Evolutionary conservation across 129 eudicot species (phyloP).

Genomic region (Chrysanthemum seticuspe): DNA sequence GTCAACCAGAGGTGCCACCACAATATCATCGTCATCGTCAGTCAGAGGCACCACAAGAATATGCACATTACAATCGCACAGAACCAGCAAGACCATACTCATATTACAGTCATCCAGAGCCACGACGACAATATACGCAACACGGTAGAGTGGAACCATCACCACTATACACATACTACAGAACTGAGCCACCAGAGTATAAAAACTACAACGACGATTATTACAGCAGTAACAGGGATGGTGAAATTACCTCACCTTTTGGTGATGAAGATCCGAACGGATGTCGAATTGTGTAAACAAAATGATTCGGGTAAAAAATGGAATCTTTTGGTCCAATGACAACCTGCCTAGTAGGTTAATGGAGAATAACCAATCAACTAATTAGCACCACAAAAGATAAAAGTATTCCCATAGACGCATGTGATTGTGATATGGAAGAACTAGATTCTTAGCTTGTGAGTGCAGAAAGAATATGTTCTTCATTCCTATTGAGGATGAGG

Average conservation of each 20-base stretch:
- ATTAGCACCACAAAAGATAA: conserved; percentile 17
- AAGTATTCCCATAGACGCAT: conserved; percentile 32
- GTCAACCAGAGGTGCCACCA: background rate
- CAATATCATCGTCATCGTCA: background rate
- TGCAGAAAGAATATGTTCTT: conserved; percentile 48
- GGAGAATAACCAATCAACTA: conserved; percentile 27
- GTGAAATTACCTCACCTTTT: conserved; percentile 59
- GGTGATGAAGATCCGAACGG: conserved; percentile 94
- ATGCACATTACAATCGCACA: conserved; percentile 26
- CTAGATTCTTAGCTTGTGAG: conserved; percentile 56
- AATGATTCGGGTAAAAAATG: conserved; percentile 15
- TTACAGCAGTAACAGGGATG: conserved; percentile 39
- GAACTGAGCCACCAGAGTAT: conserved; percentile 37
- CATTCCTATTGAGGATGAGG: conserved; percentile 32
- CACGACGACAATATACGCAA: conserved; percentile 34
- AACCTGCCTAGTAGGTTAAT: background rate
- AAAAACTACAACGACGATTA: conserved; percentile 33
- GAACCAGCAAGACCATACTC: conserved; percentile 33
- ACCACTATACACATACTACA: conserved; percentile 25
- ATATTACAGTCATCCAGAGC: conserved; percentile 35
- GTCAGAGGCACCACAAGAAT: conserved; percentile 33
- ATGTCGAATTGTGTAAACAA: conserved; percentile 57
- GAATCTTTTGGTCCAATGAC: conserved; percentile 27
- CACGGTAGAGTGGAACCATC: conserved; percentile 35
- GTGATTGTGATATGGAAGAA: conserved; percentile 34